A percentile compares a stretch with the other conserved stretches of the same genome.
phyloP scores from a whole-genome alignment of 352 stramenopile species.

The Aphanomyces cochlioides region DNA sequence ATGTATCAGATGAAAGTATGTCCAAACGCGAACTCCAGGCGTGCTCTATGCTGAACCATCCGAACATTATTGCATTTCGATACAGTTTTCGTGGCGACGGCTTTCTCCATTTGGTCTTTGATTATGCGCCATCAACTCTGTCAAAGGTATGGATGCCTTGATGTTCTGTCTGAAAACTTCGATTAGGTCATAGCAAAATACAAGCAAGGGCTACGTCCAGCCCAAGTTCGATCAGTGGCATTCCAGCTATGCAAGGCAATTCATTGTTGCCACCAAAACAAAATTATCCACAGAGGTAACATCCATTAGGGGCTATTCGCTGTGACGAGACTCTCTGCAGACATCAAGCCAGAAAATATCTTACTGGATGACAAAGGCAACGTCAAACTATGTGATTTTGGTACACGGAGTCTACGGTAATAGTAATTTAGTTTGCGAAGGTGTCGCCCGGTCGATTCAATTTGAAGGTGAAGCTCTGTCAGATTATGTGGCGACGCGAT shows the following conservation, averaged over 20 bases:
- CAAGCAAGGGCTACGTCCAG: constrained; percentile 54
- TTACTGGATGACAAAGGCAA: constrained; percentile 65
- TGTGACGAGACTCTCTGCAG: constrained; percentile 31
- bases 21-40: constrained; percentile 78
- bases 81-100: constrained; percentile 77
- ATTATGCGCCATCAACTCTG: constrained; percentile 65
- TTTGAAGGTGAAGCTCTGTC: constrained; percentile 73
- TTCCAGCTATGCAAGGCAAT: constrained; percentile 75
- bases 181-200: constrained; percentile 52
- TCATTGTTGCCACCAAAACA: constrained; percentile 71
- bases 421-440: constrained; percentile 30
- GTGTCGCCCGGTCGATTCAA: constrained; percentile 65
- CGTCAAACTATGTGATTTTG: constrained; percentile 78
- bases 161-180: neutral
- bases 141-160: constrained; percentile 45
- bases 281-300: constrained; percentile 76
- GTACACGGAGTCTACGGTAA: constrained; percentile 31
- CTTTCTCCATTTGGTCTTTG: constrained; percentile 72
- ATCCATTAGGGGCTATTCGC: no score
- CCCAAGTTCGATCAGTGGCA: constrained; percentile 45
- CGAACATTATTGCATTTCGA: constrained; percentile 77
- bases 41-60: constrained; percentile 77
- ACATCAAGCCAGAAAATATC: constrained; percentile 82
- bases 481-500: constrained; percentile 77
- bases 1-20: constrained; percentile 56